A percentile compares a stretch with the other conserved stretches of the same genome.
Conservation (phyloP, 108 stramenopile genomes). For the Seminavis robusta region DNA sequence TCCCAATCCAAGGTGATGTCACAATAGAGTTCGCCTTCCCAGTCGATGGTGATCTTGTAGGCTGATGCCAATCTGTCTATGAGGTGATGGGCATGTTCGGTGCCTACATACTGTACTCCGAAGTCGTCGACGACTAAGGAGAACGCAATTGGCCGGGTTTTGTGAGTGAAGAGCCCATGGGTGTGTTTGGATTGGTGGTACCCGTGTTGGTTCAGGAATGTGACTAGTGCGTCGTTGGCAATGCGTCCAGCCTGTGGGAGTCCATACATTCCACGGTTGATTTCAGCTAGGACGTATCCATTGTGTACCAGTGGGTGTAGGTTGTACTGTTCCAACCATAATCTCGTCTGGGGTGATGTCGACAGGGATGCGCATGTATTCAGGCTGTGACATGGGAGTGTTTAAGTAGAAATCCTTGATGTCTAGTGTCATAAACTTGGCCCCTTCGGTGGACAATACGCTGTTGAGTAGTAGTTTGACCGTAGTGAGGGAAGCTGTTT, state of each 20-base stretch:
- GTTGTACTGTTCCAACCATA: slow-evolving; percentile 15
- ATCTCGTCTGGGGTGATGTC: neutral
- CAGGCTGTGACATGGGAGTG: slow-evolving; percentile 19
- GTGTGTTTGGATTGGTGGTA: slow-evolving; percentile 16
- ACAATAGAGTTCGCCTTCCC: slow-evolving; percentile 9
- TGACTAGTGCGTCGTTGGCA: slow-evolving; percentile 14
- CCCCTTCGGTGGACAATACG: slow-evolving; percentile 9
- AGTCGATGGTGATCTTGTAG: slow-evolving; percentile 24
- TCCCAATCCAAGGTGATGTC: slow-evolving; percentile 30
- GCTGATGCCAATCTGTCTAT: slow-evolving; percentile 15
- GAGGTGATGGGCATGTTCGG: slow-evolving; percentile 38
- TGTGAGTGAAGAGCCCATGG: slow-evolving; percentile 43
- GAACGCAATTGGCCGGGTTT: slow-evolving; percentile 23
- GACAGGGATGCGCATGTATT: slow-evolving; percentile 39
- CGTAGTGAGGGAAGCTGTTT: slow-evolving; percentile 24
- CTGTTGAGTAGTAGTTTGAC: slow-evolving; percentile 33
- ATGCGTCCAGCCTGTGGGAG: slow-evolving; percentile 1
- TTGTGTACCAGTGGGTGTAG: slow-evolving; percentile 6
- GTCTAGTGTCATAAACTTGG: slow-evolving; percentile 23
- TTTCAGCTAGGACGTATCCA: slow-evolving; percentile 19
- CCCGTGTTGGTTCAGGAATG: too few species aligned
- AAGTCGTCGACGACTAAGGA: slow-evolving; percentile 55
- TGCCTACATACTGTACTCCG: slow-evolving; percentile 30
- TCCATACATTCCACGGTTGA: slow-evolving; percentile 15
- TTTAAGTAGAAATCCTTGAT: slow-evolving; percentile 33